Base-by-base conservation (phyloP, 2,329 filamentous ascomycete genomes). In the Trichoderma pleuroti region DNA sequence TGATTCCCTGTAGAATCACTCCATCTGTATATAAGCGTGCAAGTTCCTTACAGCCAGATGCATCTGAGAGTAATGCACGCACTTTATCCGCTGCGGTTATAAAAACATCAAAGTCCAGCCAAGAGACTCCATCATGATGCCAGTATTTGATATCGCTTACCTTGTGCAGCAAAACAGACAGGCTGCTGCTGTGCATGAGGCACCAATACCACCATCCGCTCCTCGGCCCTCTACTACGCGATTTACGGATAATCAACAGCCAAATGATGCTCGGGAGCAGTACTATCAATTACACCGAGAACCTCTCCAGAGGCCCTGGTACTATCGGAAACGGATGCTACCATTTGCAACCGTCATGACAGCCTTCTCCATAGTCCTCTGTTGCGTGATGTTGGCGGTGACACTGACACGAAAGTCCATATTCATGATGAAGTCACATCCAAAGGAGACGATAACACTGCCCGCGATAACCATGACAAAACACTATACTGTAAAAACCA, bases 271-370 rank as follows among this genome's bases (percentile, higher is more conserved):
- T 18, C 59, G 59, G 5, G 24, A 63, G 12, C 67, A 63, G 21
- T 70, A 70, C 46, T 70, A 70, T 10, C 46, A 30, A 32, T 24
- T 63, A 11, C 67, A 54, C 10, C 39, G 67, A 10, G 57, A 54
- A 3, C 67, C 67, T 26, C 18, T 21, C 16, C 32, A 26, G 26
- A 62, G 46, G 10, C 59, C 67, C 1, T 70, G 67, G 67, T 70
- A 70, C 4, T 70, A 70, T 54, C 46, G 49, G 9, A 63, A 70
- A 59, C 52, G 36, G 14, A 62, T 62, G 67, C 46, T 70, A 1
- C 67, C 67, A 14, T 70, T 70, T 57, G 24, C 67, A 26, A 70
- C 63, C 9, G 30, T 34, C 9, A 62, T 63, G 67, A 46, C 46
- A 6, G 36, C 63, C 1, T 26, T 70, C 52, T 63, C 59, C 7